Evolutionary conservation across 139 green algal genomes (phyloP).

Genomic region (Picochlorum sp.): DNA sequence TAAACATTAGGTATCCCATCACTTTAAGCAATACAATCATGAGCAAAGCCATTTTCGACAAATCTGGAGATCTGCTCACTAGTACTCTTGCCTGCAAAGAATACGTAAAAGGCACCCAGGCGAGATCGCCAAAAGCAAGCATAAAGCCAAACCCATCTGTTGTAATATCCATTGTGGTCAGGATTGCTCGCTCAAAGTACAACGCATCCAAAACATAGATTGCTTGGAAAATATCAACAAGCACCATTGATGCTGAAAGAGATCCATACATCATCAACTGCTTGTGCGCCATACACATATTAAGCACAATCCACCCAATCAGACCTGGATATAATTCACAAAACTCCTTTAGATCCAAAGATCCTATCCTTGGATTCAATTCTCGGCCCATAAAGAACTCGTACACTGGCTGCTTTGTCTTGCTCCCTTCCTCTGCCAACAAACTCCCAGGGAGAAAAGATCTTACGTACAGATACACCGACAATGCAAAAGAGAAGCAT

Average conservation of each 20-base stretch:
- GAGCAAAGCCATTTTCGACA: constrained; percentile 5
- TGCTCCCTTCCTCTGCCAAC: constrained; percentile 35
- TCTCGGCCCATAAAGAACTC: constrained; percentile 90
- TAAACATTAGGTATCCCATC: constrained; percentile 84
- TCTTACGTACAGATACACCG: constrained; percentile 47
- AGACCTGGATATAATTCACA: constrained; percentile 80
- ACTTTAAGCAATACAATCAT: constrained; percentile 59
- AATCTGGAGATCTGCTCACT: constrained; percentile 43
- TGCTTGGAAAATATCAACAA: constrained; percentile 72
- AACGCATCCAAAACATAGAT: constrained; percentile 53
- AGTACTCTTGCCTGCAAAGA: constrained; percentile 70
- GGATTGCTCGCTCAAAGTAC: constrained; percentile 66
- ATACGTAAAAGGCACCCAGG: constrained; percentile 97
- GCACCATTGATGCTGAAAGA: constrained; percentile 56
- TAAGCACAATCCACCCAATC: constrained; percentile 41
- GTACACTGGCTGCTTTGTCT: constrained; percentile 47
- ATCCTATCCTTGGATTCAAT: constrained; percentile 66
- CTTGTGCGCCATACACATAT: constrained; percentile 59
- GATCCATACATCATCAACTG: constrained; percentile 31
- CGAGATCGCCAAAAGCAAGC: constrained; percentile 92
- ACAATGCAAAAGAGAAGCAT: constrained; percentile 39
- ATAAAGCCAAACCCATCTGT: constrained; percentile 98
- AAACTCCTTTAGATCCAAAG: constrained; percentile 89
- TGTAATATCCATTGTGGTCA: constrained; percentile 98
- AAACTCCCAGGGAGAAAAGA: constrained; percentile 29